Conservation (phyloP, 345 rosid species). For the Salix arbutifolia region DNA sequence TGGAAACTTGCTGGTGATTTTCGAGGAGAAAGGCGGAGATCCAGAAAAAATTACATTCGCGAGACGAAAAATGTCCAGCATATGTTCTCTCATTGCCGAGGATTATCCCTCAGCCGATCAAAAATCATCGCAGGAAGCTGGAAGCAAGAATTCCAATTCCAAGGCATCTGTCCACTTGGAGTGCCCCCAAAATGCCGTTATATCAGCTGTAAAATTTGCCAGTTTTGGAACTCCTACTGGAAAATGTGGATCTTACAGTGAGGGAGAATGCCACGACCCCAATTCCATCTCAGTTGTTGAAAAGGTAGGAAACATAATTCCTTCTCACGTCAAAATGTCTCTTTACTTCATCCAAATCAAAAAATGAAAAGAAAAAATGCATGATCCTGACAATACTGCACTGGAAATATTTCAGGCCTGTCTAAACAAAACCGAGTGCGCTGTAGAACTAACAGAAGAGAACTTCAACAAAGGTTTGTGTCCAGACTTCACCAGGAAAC, state of each 20-base stretch:
- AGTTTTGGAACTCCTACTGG: slow-evolving; percentile 64
- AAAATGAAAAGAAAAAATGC: no score
- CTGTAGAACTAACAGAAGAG: slow-evolving; percentile 33
- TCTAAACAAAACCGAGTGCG: slow-evolving; percentile 40
- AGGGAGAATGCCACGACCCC: slow-evolving; percentile 58
- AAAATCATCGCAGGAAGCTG: slow-evolving; percentile 10
- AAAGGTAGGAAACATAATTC: slow-evolving; percentile 31
- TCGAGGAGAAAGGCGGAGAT: slow-evolving; percentile 89
- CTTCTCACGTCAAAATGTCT: neutral
- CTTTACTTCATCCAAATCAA: neutral
- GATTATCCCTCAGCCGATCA: slow-evolving; percentile 34
- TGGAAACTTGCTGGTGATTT: slow-evolving; percentile 72
- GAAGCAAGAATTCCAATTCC: slow-evolving; percentile 7
- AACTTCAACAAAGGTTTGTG: slow-evolving; percentile 37
- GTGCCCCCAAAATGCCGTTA: slow-evolving; percentile 36
- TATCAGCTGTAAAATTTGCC: slow-evolving; percentile 47
- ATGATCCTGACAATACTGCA: neutral
- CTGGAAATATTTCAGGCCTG: slow-evolving; percentile 38
- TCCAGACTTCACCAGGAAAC: slow-evolving; percentile 29
- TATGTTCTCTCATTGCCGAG: slow-evolving; percentile 38
- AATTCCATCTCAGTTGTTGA: slow-evolving; percentile 36
- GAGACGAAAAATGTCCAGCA: slow-evolving; percentile 45
- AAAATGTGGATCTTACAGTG: slow-evolving; percentile 44
- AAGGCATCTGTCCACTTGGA: slow-evolving; percentile 33
- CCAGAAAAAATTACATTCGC: slow-evolving; percentile 64